A percentile compares a stretch with the other conserved stretches of the same genome.
Conservation (phyloP, 1,284 basidiomycete species). For the Bondarzewia mesenterica region DNA sequence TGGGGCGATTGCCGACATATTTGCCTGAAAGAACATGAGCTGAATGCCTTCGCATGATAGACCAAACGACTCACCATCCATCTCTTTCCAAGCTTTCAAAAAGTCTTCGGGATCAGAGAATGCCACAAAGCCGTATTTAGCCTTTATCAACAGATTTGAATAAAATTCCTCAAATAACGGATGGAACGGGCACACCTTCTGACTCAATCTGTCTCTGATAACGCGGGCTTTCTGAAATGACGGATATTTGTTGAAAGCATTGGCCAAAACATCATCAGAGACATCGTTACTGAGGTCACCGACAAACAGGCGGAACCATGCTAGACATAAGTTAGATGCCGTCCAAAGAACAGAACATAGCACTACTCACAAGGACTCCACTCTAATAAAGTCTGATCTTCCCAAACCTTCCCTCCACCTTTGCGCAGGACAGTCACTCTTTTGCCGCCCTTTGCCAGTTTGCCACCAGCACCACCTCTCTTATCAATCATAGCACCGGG, state of each 20-base stretch:
- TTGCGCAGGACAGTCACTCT: constrained; percentile 91
- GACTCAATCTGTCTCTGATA: constrained; percentile 84
- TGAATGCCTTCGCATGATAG: constrained; percentile 1
- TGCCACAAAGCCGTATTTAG: constrained; percentile 95
- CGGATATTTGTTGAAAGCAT: constrained; percentile 88
- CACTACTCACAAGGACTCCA: constrained; percentile 87
- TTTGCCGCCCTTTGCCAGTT: constrained; percentile 85
- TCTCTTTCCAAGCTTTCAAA: constrained; percentile 97
- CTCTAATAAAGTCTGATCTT: constrained; percentile 93
- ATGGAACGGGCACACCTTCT: constrained; percentile 52
- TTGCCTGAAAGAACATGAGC: constrained; percentile 53
- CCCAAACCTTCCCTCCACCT: constrained; percentile 94
- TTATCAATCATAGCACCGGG: constrained; percentile 84
- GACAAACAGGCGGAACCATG: constrained; percentile 97
- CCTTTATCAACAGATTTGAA: constrained; percentile 37
- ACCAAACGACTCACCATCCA: constrained; percentile 73
- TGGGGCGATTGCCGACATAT: constrained; percentile 92
- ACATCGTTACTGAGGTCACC: constrained; percentile 99
- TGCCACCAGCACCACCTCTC: constrained; percentile 75
- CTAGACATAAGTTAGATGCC: constrained; percentile 31
- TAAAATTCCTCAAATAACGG: not conserved
- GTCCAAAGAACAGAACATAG: not conserved
- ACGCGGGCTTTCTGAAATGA: constrained; percentile 95
- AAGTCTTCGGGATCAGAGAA: constrained; percentile 99
- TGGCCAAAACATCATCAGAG: constrained; percentile 86